Percentiles rank a stretch among this genome's conserved stretches.
These are phyloP conservation scores for Aspergillus indologenus DNA, from an alignment of 495 filamentous ascomycete genomes.

Conservation along the genomic window DNA sequence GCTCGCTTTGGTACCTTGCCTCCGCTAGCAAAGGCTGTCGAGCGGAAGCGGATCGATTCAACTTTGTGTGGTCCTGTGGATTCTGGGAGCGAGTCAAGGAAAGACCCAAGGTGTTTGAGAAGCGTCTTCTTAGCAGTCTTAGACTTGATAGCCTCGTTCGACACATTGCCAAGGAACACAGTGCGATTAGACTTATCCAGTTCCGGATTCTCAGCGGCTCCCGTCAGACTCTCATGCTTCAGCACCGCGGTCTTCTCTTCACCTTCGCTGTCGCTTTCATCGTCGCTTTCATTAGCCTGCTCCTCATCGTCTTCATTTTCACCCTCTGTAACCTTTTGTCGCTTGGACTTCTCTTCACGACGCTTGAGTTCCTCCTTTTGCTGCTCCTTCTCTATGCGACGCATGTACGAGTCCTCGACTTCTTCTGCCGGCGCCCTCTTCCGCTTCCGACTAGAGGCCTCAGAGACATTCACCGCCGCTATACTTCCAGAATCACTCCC, in stretches of 20 bases:
- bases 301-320: constrained; percentile 25
- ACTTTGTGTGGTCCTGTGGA: constrained; percentile 60
- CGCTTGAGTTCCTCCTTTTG: constrained; percentile 47
- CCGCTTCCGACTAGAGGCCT: constrained; percentile 63
- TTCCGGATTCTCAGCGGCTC: constrained; percentile 47
- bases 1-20: constrained; percentile 83
- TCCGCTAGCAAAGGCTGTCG: constrained; percentile 70
- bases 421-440: constrained; percentile 74
- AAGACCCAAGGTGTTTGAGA: constrained; percentile 61
- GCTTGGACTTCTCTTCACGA: constrained; percentile 20
- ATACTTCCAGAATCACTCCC: constrained; percentile 38
- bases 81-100: constrained; percentile 46
- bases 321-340: constrained; percentile 17
- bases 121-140: constrained; percentile 75
- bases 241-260: constrained; percentile 31
- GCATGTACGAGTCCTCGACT: constrained; percentile 78
- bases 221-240: constrained; percentile 55
- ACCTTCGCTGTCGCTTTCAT: constrained; percentile 11
- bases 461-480: constrained; percentile 32
- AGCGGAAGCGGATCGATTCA: constrained; percentile 89
- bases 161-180: constrained; percentile 91
- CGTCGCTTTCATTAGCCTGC: constrained; percentile 23
- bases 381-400: constrained; percentile 61
- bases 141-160: constrained; percentile 73
- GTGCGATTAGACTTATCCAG: constrained; percentile 85